A percentile compares a stretch with the other conserved stretches of the same genome.
These are phyloP conservation scores for Cytospora leucostoma DNA, from an alignment of 2,329 filamentous ascomycete genomes.

Conservation along the genomic window DNA sequence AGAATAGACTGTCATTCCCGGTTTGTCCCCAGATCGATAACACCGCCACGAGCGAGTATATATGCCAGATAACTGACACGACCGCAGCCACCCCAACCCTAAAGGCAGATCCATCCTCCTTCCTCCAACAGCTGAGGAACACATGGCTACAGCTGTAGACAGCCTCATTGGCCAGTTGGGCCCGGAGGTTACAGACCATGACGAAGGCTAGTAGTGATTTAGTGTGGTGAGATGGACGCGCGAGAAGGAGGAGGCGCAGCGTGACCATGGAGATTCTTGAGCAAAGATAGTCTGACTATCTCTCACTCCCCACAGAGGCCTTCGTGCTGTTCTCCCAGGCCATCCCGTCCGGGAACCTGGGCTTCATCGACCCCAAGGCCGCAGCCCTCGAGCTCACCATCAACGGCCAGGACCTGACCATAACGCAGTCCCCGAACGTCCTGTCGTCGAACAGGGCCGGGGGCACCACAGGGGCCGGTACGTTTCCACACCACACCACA, in stretches of 20 bases:
- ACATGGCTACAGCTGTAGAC: slow-evolving; percentile 22
- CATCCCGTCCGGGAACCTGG: slow-evolving; percentile 75
- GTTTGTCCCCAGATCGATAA: neutral
- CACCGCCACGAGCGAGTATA: neutral
- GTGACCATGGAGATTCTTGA: neutral
- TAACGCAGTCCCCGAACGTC: slow-evolving; percentile 82
- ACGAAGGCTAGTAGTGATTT: slow-evolving; percentile 44
- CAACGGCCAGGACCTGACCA: slow-evolving; percentile 67
- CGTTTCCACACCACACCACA: slow-evolving; percentile 26
- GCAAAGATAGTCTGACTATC: slow-evolving; percentile 15
- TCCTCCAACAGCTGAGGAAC: neutral
- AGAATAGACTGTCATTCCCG: neutral
- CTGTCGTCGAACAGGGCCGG: slow-evolving; percentile 73
- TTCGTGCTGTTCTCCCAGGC: slow-evolving; percentile 82
- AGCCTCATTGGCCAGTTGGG: slow-evolving; percentile 40
- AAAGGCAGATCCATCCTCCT: neutral
- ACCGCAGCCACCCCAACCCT: slow-evolving; percentile 8
- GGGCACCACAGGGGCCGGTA: slow-evolving; percentile 57
- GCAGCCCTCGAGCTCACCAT: slow-evolving; percentile 67
- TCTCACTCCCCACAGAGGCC: slow-evolving; percentile 62
- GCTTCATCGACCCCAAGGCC: slow-evolving; percentile 77
- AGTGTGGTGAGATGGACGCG: neutral
- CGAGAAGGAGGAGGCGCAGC: neutral
- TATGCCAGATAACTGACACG: slow-evolving; percentile 9
- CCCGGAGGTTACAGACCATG: slow-evolving; percentile 49